A percentile compares a stretch with the other conserved stretches of the same genome.
Conservation (phyloP, 2,329 filamentous ascomycete species). For the Neofusicoccum ribis region DNA sequence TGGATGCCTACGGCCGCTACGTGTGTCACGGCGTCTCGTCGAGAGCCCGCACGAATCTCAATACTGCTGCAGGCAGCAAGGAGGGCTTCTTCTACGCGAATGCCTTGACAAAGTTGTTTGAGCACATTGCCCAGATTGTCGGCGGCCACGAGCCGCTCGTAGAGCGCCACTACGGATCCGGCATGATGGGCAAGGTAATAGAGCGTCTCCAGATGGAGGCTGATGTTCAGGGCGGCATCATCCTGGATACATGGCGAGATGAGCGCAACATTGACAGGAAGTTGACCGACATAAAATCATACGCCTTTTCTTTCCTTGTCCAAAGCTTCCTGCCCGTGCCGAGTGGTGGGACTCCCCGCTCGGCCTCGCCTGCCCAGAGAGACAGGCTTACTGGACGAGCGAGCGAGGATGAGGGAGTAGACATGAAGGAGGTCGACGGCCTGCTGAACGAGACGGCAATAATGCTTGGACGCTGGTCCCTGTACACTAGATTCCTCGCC, state of each 20-base stretch:
- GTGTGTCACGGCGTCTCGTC: conserved; percentile 93
- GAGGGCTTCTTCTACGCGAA: conserved; percentile 91
- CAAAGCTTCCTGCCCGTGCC: conserved; percentile 84
- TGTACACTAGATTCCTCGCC: conserved; percentile 87
- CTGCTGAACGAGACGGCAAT: conserved; percentile 83
- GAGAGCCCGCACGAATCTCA: conserved; percentile 77
- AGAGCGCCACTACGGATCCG: conserved; percentile 87
- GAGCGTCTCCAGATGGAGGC: conserved; percentile 91
- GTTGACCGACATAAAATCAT: conserved; percentile 93
- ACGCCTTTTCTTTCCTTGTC: conserved; percentile 94
- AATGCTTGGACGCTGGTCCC: conserved; percentile 90
- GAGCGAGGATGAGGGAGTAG: conserved; percentile 88
- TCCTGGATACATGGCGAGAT: conserved; percentile 93
- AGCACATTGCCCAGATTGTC: conserved; percentile 96
- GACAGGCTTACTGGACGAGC: conserved; percentile 49
- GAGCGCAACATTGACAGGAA: conserved; percentile 81
- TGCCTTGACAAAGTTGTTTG: conserved; percentile 86
- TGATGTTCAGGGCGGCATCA: conserved; percentile 92
- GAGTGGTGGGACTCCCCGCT: conserved; percentile 62
- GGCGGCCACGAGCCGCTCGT: conserved; percentile 89
- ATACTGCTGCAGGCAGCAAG: conserved; percentile 63
- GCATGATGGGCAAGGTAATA: conserved; percentile 93
- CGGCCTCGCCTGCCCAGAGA: conserved; percentile 70
- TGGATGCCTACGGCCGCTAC: conserved; percentile 94
- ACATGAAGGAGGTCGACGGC: conserved; percentile 94